Percentiles rank a stretch among this genome's conserved stretches.
These are phyloP conservation scores for Globisporangium nunn DNA, from an alignment of 352 stramenopile genomes.

Conservation along the genomic window DNA sequence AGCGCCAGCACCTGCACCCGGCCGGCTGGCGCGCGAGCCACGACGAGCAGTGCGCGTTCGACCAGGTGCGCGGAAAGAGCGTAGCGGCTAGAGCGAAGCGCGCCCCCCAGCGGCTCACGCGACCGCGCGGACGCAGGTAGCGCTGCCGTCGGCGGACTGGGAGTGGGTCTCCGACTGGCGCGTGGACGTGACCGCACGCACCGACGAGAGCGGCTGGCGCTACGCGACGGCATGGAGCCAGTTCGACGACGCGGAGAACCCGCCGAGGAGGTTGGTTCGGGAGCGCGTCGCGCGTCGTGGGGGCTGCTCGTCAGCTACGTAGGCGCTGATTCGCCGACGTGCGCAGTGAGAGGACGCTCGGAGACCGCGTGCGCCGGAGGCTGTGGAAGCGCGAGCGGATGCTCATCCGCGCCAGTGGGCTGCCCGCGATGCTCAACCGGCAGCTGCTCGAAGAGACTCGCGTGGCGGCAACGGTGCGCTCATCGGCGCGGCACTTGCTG, in stretches of 20 bases:
- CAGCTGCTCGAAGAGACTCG: conserved; percentile 26
- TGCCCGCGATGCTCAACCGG: conserved; percentile 22
- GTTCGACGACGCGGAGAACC: conserved; percentile 13
- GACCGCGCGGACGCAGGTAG: conserved; percentile 18
- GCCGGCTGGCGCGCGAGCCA: conserved; percentile 16
- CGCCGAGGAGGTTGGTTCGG: conserved; percentile 11
- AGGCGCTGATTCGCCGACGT: background rate
- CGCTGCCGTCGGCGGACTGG: conserved; percentile 45
- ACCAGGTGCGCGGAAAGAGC: conserved; percentile 19
- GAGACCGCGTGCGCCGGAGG: conserved; percentile 36
- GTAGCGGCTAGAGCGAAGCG: background rate
- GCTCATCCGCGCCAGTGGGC: conserved; percentile 25
- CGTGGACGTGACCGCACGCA: conserved; percentile 33
- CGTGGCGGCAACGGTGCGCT: conserved; percentile 22
- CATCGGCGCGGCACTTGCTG: conserved; percentile 8
- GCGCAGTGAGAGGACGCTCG: conserved; percentile 26
- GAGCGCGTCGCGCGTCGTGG: background rate
- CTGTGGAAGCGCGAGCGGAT: conserved; percentile 54
- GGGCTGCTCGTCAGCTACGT: background rate
- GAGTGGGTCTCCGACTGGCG: conserved; percentile 53
- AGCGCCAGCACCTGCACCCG: conserved; percentile 40
- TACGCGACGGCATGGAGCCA: conserved; percentile 39
- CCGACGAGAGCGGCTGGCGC: conserved; percentile 45
- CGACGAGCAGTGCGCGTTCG: conserved; percentile 31
- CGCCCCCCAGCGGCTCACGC: background rate